Conservation (phyloP, 306 rosid species). For the Luffa acutangula region DNA sequence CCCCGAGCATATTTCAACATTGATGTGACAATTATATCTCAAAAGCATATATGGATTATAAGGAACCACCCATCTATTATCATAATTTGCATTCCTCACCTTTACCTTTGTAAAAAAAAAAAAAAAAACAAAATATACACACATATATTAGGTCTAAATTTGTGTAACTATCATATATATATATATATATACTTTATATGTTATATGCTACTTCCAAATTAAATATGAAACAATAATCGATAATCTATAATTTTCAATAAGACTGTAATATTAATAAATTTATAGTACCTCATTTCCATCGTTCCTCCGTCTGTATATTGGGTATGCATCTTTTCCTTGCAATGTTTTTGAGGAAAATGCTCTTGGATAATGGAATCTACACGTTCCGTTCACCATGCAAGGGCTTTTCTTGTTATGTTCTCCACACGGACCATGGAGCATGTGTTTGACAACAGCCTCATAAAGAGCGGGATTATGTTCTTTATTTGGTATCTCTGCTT, state of each 20-base stretch:
- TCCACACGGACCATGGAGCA: neutral
- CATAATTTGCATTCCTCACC: neutral
- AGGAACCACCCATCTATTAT: neutral
- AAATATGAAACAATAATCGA: neutral
- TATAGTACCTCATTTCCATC: neutral
- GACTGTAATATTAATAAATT: too few relatives aligned
- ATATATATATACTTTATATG: too few relatives aligned
- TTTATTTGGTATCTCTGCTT: neutral
- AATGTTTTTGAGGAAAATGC: neutral
- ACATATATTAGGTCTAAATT: neutral
- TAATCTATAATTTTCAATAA: too few relatives aligned
- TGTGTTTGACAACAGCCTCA: neutral
- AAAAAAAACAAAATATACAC: too few relatives aligned
- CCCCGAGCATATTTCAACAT: neutral
- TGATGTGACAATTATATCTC: neutral
- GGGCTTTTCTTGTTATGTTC: neutral
- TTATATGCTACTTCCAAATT: neutral
- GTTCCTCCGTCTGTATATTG: neutral
- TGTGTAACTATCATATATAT: too few relatives aligned
- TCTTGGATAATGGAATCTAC: neutral
- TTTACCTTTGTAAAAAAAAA: neutral
- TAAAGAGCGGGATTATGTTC: neutral
- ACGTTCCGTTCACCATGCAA: neutral
- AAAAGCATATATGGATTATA: too few relatives aligned
- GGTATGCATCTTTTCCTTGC: neutral